Evolutionary conservation across 495 filamentous ascomycete genomes (phyloP), one percentile per base, ranked within the genome.

Genomic region (Penicillium subrubescens): DNA sequence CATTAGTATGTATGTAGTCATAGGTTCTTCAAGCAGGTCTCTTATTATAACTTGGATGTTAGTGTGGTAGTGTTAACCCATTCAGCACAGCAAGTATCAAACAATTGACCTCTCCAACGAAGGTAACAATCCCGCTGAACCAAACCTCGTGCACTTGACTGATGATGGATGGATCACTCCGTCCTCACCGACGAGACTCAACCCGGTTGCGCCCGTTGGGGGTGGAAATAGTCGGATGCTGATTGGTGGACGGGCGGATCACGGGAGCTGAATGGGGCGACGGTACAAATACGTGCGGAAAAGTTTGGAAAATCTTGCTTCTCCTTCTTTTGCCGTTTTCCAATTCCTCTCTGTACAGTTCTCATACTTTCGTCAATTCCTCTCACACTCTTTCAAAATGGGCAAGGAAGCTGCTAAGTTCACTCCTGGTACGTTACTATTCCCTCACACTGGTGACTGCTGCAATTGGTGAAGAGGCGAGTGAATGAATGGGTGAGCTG

Each of bases 331-430:
- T 57, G 63, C 62, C 64, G 48, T 50, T 67, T 61, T 60, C 67
- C 54, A 35, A 58, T 56, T 61, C 55, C 31, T 70, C 65, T 67
- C 71, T 75, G 71, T 79, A 79, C 68, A 80, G 67, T 73, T 64
- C 71, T 67, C 73, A 65, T 68, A 68, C 66, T 56, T 60, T 57
- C 70, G 75, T 58, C 60, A 67, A 67, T 72, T 55, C 37, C 69
- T 57, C 65, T 67, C 63, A 73, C 60, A 63, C 64, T 65, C 59
- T 62, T 73, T 75, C 79, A 79, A 67, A 78, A 84, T 82, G 81
- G 73, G 76, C 70, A 81, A 78, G 72, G 73, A 76, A 62, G 76
- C 70, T 73, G 68, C 62, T 69, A 53, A 53, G 50, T 79, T 81
- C 78, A 71, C 77, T 74, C 75, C 75, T 57, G 79, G 79, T 81